These are phyloP conservation scores for Odonthalia washingtoniensis DNA, from an alignment of 31 red algal species.

Conservation along the genomic window DNA sequence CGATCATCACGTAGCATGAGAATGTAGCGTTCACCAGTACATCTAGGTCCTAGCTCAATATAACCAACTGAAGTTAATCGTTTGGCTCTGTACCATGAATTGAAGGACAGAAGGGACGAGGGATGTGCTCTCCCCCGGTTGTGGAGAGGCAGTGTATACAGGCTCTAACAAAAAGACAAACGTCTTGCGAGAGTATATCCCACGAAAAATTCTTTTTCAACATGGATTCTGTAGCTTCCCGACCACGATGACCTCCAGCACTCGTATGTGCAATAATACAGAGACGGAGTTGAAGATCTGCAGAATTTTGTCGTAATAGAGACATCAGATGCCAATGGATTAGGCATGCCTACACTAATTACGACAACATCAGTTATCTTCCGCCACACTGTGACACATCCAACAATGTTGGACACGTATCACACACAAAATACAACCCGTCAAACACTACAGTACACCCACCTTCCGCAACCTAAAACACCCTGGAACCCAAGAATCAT, in stretches of 20 bases:
- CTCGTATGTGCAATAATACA: neutral
- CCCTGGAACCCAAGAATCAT: no score
- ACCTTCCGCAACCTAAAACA: no score
- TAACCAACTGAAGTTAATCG: constrained; percentile 28
- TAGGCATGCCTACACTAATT: no score
- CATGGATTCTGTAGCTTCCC: neutral
- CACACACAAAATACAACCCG: no score
- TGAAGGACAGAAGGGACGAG: neutral
- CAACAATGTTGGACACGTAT: no score
- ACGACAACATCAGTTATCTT: no score
- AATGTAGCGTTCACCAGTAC: neutral
- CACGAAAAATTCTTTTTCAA: neutral
- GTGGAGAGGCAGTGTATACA: constrained; percentile 38
- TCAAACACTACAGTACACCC: no score
- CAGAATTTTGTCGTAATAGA: no score
- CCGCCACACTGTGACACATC: no score
- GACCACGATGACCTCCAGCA: neutral
- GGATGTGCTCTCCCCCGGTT: neutral
- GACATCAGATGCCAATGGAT: no score
- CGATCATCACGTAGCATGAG: constrained; percentile 24
- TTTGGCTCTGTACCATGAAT: neutral
- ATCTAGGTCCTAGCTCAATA: neutral
- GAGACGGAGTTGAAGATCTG: constrained; percentile 1
- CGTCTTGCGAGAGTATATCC: neutral
- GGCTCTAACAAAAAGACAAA: neutral